Percentiles rank a stretch among this genome's conserved stretches.
These are phyloP conservation scores for Castanopsis chinensis DNA, from an alignment of 306 rosid genomes.

Conservation along the genomic window DNA sequence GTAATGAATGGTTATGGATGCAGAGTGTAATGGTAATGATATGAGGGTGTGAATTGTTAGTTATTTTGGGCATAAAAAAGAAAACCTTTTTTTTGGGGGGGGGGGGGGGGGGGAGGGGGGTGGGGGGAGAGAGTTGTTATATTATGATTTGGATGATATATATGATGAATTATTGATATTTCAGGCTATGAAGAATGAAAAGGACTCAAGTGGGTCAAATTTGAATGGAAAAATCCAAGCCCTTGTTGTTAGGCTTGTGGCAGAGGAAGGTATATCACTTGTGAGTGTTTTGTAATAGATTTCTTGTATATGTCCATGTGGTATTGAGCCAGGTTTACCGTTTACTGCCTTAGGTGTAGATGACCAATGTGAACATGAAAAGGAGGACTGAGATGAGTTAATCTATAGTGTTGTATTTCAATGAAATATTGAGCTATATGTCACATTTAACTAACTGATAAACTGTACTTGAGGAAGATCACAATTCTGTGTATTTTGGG, in stretches of 20 bases:
- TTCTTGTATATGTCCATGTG: not conserved
- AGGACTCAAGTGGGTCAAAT: conserved; percentile 27
- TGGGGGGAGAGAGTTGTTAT: not conserved
- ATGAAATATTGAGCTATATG: not conserved
- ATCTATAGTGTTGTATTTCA: not conserved
- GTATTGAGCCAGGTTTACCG: not conserved
- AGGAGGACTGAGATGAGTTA: not conserved
- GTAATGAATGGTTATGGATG: not conserved
- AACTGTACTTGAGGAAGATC: not conserved
- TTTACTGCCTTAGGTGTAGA: not conserved
- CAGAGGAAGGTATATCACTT: conserved; percentile 54
- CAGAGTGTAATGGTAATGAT: not conserved
- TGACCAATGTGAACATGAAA: not conserved
- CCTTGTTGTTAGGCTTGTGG: conserved; percentile 64
- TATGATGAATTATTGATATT: conserved; percentile 8
- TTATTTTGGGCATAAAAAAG: no score
- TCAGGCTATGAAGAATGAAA: conserved; percentile 33
- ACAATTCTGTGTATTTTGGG: not conserved
- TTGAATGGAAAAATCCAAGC: conserved; percentile 65
- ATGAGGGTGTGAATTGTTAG: not conserved
- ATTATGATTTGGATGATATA: not conserved
- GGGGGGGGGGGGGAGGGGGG: no score
- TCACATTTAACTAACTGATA: not conserved
- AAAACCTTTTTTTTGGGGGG: no score
- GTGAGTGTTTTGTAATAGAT: not conserved